Base-by-base conservation (phyloP, 2,329 filamentous ascomycete genomes). In the Alternaria infectoria region DNA sequence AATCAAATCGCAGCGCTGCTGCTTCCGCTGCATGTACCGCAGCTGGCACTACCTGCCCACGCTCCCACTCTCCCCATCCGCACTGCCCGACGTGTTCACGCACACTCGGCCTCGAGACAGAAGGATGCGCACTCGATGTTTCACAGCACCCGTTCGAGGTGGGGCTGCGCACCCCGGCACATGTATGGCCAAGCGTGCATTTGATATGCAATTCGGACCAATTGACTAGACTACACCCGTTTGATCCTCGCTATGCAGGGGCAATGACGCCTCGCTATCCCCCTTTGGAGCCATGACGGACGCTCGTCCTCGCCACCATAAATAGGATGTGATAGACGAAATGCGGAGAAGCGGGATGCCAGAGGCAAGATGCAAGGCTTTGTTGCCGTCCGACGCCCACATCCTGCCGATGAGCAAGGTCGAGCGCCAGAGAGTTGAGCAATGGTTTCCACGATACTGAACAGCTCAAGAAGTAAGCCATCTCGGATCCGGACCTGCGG, bases 341-440 rank as follows among this genome's bases (percentile, higher is more conserved):
- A 73, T 78, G 76, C 75, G 76, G 76, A 78, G 76, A 77, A 76
- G 71, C 62, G 64, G 71, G 71, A 68, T 66, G 32, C 47, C 63
- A 61, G 60, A 68, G 58, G 62, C 66, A 70, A 64, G 54, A 40
- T 44, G 36, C 32, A 56, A 46, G 40, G 43, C 4, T 44, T 40
- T 47, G 54, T 62, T 60, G 60, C 57, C 52, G 54, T 57, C 54
- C 59, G 54, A 49, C 50, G 32, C 36, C 17, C 25, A 43, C 17
- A 17, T 54, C 26, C 8, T 57, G 45, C 54, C 46, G 47, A 32
- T 43, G 52, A 7, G 28, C 23, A 44, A 21, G 56, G 36, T 44
- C 23, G 32, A 54, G 52, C 36, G 36, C 52, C 13, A 54, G 11
- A 44, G 36, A 44, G 12, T 30, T 36, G 40, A 26, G 9, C n/a